Base-by-base conservation (phyloP, 2,329 filamentous ascomycete species). In the Cladosporium sp. region DNA sequence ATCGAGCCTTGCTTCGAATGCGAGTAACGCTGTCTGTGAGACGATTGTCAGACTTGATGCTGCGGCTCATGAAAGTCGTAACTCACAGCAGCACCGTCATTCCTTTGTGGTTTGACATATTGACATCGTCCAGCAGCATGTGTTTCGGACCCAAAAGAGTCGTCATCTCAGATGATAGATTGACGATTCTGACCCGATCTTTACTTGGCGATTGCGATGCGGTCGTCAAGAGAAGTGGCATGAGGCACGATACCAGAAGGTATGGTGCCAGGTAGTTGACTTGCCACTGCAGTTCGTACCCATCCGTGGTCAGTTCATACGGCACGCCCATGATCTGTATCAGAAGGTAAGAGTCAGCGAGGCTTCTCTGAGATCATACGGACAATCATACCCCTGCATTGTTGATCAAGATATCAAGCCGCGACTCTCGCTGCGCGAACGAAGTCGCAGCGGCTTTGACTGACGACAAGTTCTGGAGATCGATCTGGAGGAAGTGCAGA, bases 201-300 rank as follows among this genome's bases (percentile, higher is more conserved):
- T 34, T 50, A 40, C 14, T 42, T 14, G 7, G 14, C 28, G 11
- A 37, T n/a, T 18, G 16, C 13, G 48, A 50, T 11, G 48, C 48
- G 4, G 48, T 50, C 28, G 38, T 9, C 10, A 50, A n/a, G 10
- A 50, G 2, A 18, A 50, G 31, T 14, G 48, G 48, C 48, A 50
- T 9, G 14, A 50, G 38, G 16, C 37, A 10, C 5, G 19, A 35
- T 4, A 28, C 28, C 11, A 50, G 31, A 16, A 50, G 22, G 34
- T 43, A 43, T 14, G 48, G 48, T 11, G 48, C 13, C 9, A 50
- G 38, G 34, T 50, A 50, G 34, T 50, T 50, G 40, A 50, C 48
- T 43, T 50, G 48, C 48, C 48, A 50, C 19, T 50, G 48, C 9
- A 19, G 16, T 9, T 50, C 48, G 33, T 43, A 50, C 6, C 40